A percentile compares a stretch with the other conserved stretches of the same genome.
Evolutionary conservation across 1,284 basidiomycete genomes (phyloP).

Genomic region (Hemileia vastatrix): DNA sequence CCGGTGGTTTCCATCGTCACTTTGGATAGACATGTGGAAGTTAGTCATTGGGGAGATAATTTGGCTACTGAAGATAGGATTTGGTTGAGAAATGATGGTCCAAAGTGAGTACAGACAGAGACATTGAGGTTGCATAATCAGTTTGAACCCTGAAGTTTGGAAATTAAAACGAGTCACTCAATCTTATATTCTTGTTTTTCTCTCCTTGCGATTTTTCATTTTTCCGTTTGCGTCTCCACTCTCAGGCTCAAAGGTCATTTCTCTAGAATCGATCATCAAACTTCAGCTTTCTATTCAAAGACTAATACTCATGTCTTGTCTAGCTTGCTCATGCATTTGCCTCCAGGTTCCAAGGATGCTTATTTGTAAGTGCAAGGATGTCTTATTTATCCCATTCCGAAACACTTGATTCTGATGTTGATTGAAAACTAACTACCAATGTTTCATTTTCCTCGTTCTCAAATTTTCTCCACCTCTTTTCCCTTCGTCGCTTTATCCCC

Average conservation of each 20-base stretch:
- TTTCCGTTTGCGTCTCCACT: neutral
- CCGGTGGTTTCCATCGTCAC: slow-evolving; percentile 67
- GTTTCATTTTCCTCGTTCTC: no score
- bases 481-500: no score
- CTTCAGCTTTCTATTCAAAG: slow-evolving; percentile 55
- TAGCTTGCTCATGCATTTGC: slow-evolving; percentile 63
- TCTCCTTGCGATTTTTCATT: neutral
- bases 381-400: no score
- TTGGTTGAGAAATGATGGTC: slow-evolving; percentile 72
- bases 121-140: neutral
- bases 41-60: slow-evolving; percentile 95
- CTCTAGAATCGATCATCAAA: slow-evolving; percentile 77
- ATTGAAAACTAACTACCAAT: no score
- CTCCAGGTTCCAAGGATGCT: slow-evolving; percentile 64
- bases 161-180: neutral
- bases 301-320: slow-evolving; percentile 61
- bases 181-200: neutral
- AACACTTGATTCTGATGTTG: no score
- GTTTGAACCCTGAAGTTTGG: neutral
- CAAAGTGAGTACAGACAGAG: slow-evolving; percentile 58
- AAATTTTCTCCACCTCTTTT: no score
- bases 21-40: slow-evolving; percentile 69
- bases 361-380: no score
- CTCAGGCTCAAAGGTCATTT: slow-evolving; percentile 86
- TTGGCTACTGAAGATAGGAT: slow-evolving; percentile 86